Percentiles rank a stretch among this genome's conserved stretches.
Evolutionary conservation across 345 rosid species (phyloP).

Genomic region (Eucalyptus virginea): DNA sequence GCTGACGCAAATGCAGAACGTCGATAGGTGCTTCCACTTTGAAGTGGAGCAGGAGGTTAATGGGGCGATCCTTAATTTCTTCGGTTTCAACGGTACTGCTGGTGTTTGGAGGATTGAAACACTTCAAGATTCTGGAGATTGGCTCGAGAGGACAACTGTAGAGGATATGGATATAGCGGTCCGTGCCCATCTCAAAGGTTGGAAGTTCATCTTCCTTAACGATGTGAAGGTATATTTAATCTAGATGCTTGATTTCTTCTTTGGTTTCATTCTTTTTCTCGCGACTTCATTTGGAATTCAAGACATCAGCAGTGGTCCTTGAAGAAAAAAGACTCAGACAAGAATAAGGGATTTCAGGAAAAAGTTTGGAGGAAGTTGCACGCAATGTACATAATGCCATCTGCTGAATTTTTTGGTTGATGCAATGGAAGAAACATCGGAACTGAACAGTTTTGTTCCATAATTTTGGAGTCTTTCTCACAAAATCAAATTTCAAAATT

Average conservation of each 20-base stretch:
- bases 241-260: neutral
- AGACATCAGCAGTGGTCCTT: neutral
- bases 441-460: neutral
- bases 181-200: conserved; percentile 6
- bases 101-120: conserved; percentile 9
- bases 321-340: neutral
- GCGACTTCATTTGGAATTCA: neutral
- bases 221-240: neutral
- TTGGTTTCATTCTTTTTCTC: neutral
- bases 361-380: neutral
- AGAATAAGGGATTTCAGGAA: neutral
- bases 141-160: conserved; percentile 10
- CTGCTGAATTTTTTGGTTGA: neutral
- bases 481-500: neutral
- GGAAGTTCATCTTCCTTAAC: conserved; percentile 11
- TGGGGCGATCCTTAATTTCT: conserved; percentile 1
- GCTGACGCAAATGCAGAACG: conserved; percentile 1
- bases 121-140: conserved; percentile 4
- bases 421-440: neutral
- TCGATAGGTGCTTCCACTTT: conserved; percentile 9
- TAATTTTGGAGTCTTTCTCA: neutral
- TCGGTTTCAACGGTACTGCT: conserved; percentile 9
- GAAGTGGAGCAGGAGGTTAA: conserved; percentile 14
- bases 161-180: conserved; percentile 9
- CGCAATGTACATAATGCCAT: neutral